Evolutionary conservation across 176 grass and related monocot genomes (phyloP).

Genomic region (Stipa capillata): DNA sequence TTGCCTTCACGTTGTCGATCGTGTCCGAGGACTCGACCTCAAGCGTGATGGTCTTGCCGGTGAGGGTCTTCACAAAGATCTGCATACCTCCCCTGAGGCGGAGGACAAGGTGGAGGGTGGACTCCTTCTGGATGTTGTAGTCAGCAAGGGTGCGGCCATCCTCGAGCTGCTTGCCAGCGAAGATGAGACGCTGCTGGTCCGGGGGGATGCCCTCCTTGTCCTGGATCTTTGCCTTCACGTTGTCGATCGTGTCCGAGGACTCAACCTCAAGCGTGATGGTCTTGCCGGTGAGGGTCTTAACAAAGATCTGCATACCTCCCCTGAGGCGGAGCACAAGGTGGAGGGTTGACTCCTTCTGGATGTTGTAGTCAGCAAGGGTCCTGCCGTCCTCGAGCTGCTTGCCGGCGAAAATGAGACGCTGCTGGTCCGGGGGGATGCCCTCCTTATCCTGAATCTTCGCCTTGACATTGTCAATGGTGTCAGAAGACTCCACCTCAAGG

Average conservation of each 20-base stretch:
- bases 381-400: conserved; percentile 65
- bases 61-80: conserved; percentile 46
- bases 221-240: conserved; percentile 57
- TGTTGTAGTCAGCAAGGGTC: conserved; percentile 55
- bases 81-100: conserved; percentile 51
- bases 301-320: conserved; percentile 51
- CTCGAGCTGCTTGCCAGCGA: conserved; percentile 45
- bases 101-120: conserved; percentile 36
- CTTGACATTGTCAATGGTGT: conserved; percentile 26
- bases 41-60: conserved; percentile 52
- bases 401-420: conserved; percentile 44
- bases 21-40: conserved; percentile 57
- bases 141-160: conserved; percentile 34
- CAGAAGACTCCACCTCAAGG: conserved; percentile 33
- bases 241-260: conserved; percentile 35
- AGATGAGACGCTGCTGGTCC: conserved; percentile 50
- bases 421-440: conserved; percentile 69
- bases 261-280: conserved; percentile 64
- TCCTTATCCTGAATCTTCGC: conserved; percentile 65
- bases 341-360: conserved; percentile 42
- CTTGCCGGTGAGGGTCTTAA: conserved; percentile 58
- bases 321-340: background rate
- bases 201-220: conserved; percentile 59
- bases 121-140: conserved; percentile 72
- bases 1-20: conserved; percentile 48